phyloP scores from a whole-genome alignment of 768 basidiomycete species.

The Strobilomyces dryophilus region DNA sequence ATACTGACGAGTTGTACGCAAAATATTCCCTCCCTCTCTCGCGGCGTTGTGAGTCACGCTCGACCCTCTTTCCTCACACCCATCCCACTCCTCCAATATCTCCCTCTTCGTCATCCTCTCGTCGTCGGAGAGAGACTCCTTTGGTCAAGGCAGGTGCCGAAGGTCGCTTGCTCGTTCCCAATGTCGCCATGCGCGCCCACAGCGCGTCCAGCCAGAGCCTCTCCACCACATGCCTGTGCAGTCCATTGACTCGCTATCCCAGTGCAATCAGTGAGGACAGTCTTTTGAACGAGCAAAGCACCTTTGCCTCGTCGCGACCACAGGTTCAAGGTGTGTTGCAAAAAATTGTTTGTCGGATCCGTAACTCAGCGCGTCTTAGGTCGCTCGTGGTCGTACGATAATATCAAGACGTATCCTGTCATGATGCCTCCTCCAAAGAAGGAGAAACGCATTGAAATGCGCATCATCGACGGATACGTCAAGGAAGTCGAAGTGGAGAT shows the following conservation, averaged over 20 bases:
- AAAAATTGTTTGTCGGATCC: neutral
- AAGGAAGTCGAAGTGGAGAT: constrained; percentile 51
- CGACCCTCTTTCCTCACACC: constrained; percentile 36
- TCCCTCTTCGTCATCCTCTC: constrained; percentile 30
- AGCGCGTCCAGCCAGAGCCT: constrained; percentile 33
- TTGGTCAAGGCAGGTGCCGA: constrained; percentile 58
- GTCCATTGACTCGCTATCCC: constrained; percentile 38
- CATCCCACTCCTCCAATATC: constrained; percentile 36
- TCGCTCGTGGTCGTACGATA: constrained; percentile 76
- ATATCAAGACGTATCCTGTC: constrained; percentile 62
- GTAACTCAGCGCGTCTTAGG: constrained; percentile 33
- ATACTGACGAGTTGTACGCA: constrained; percentile 45
- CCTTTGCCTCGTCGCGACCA: constrained; percentile 35
- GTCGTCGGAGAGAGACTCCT: constrained; percentile 46
- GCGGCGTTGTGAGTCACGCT: constrained; percentile 51
- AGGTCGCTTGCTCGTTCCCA: constrained; percentile 58
- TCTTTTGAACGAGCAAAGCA: constrained; percentile 26
- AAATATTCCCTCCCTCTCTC: constrained; percentile 54
- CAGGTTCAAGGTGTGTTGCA: constrained; percentile 47
- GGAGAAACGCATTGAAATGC: constrained; percentile 46
- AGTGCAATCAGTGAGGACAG: constrained; percentile 38
- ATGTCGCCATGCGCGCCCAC: constrained; percentile 33
- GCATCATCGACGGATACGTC: constrained; percentile 47
- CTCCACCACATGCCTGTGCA: constrained; percentile 28
- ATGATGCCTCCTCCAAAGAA: constrained; percentile 48